phyloP scores from a whole-genome alignment of 331 rosid species.

The Malus hybrid region DNA sequence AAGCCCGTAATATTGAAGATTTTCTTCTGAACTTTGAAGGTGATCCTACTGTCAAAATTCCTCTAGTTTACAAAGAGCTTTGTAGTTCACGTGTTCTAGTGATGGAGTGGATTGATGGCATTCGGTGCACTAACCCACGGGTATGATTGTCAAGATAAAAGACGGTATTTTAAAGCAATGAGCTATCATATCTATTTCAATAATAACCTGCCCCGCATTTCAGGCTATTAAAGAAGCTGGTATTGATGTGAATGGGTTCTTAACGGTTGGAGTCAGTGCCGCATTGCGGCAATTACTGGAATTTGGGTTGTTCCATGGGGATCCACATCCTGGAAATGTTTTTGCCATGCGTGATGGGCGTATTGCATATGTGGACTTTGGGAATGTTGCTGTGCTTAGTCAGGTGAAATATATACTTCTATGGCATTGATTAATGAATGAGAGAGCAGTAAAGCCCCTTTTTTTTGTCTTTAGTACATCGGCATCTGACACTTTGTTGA shows the following conservation, averaged over 20 bases:
- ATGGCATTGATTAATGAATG: background rate
- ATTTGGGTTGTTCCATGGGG: conserved; percentile 97
- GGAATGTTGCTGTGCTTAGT: conserved; percentile 98
- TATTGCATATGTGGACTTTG: conserved; percentile 96
- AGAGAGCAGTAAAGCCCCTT: background rate
- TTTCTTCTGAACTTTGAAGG: conserved; percentile 84
- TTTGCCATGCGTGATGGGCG: conserved; percentile 99
- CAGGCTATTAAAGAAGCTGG: conserved; percentile 92
- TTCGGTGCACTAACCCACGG: conserved; percentile 93
- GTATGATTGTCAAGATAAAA: conserved; percentile 33
- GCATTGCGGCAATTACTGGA: conserved; percentile 92
- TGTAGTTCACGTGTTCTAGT: conserved; percentile 86
- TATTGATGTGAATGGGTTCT: conserved; percentile 75
- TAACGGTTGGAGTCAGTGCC: conserved; percentile 98
- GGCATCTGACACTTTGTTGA: background rate
- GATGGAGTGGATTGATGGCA: conserved; percentile 99
- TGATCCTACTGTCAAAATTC: conserved; percentile 95
- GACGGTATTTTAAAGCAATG: conserved; percentile 13
- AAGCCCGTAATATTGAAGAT: conserved; percentile 95
- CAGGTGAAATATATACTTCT: conserved; percentile 47
- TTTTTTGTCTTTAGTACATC: background rate
- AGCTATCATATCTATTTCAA: conserved; percentile 5
- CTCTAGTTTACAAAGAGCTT: conserved; percentile 70
- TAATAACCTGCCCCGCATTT: conserved; percentile 23
- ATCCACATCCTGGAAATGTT: conserved; percentile 98